A percentile compares a stretch with the other conserved stretches of the same genome.
Conservation (phyloP, 257 asterid species). For the Ophiorrhiza pumila region DNA sequence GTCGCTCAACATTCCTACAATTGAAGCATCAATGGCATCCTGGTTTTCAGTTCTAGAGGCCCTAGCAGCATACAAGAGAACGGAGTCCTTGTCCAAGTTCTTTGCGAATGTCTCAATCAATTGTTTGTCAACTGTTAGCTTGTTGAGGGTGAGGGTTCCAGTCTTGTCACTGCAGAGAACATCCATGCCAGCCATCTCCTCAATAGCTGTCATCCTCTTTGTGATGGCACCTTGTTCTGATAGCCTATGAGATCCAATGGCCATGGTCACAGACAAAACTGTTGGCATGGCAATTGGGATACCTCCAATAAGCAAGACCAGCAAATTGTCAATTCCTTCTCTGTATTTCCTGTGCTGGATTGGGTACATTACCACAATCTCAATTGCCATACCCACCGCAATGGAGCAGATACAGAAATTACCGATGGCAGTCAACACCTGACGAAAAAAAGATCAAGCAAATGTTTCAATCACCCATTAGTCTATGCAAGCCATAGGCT, state of each 20-base stretch:
- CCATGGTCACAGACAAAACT: conserved; percentile 91
- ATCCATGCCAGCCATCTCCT: conserved; percentile 97
- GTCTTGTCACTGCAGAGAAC: conserved; percentile 95
- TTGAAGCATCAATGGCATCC: conserved; percentile 88
- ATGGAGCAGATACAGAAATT: conserved; percentile 92
- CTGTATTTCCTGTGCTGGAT: conserved; percentile 65
- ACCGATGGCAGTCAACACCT: conserved; percentile 85
- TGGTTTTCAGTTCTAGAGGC: conserved; percentile 86
- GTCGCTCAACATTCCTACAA: conserved; percentile 68
- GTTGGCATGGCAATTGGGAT: conserved; percentile 98
- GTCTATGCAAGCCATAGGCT: not conserved
- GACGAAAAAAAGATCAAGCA: conserved; percentile 16
- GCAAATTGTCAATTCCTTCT: conserved; percentile 80
- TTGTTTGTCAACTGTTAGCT: conserved; percentile 72
- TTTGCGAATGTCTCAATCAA: conserved; percentile 63
- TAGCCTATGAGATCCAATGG: conserved; percentile 87
- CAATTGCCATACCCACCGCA: conserved; percentile 72
- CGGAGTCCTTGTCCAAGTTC: conserved; percentile 45
- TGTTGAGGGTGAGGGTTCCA: conserved; percentile 87
- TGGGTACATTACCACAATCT: conserved; percentile 76
- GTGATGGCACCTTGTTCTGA: conserved; percentile 96
- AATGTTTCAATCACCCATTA: not conserved
- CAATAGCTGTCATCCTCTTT: conserved; percentile 98
- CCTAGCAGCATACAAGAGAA: conserved; percentile 60
- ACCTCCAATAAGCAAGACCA: conserved; percentile 87